Percentiles rank a stretch among this genome's conserved stretches.
phyloP scores from a whole-genome alignment of 2,329 filamentous ascomycete genomes.

The Dothideomycetidae sp. region DNA sequence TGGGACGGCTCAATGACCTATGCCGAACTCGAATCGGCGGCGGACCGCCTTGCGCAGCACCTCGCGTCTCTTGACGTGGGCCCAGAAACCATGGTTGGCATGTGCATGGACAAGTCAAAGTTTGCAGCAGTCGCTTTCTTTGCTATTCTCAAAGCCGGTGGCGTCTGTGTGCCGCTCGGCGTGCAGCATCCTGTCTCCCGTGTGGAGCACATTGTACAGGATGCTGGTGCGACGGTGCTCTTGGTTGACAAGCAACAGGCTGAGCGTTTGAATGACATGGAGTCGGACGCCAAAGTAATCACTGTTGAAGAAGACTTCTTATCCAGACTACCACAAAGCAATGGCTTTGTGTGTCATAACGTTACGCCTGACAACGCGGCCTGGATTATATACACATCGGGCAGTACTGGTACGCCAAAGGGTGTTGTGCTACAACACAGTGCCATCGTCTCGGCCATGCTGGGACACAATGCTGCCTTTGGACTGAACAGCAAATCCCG shows the following conservation, averaged over 20 bases:
- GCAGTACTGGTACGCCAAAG: constrained; percentile 18
- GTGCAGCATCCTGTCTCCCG: constrained; percentile 16
- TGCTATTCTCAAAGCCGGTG: constrained; percentile 24
- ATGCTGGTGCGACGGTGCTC: not conserved
- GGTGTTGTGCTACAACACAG: constrained; percentile 24
- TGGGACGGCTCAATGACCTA: constrained; percentile 7
- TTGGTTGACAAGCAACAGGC: not conserved
- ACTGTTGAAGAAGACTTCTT: constrained; percentile 33
- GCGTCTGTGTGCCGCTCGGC: constrained; percentile 19
- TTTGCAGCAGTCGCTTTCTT: constrained; percentile 24
- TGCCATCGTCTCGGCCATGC: constrained; percentile 40
- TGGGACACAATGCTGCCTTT: constrained; percentile 24
- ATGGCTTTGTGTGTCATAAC: constrained; percentile 24
- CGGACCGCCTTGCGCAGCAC: constrained; percentile 5
- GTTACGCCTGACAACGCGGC: constrained; percentile 6
- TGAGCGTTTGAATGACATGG: constrained; percentile 5
- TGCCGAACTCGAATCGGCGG: not conserved
- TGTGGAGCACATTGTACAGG: constrained; percentile 9
- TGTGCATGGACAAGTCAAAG: constrained; percentile 17
- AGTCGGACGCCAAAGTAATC: constrained; percentile 25
- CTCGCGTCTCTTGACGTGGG: not conserved
- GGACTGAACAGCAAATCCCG: constrained; percentile 7
- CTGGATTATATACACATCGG: constrained; percentile 18
- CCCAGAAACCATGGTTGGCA: constrained; percentile 14
- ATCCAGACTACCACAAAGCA: too few relatives aligned